These are phyloP conservation scores for Lachancea sp. DNA, from an alignment of 805 yeast species.

Conservation along the genomic window DNA sequence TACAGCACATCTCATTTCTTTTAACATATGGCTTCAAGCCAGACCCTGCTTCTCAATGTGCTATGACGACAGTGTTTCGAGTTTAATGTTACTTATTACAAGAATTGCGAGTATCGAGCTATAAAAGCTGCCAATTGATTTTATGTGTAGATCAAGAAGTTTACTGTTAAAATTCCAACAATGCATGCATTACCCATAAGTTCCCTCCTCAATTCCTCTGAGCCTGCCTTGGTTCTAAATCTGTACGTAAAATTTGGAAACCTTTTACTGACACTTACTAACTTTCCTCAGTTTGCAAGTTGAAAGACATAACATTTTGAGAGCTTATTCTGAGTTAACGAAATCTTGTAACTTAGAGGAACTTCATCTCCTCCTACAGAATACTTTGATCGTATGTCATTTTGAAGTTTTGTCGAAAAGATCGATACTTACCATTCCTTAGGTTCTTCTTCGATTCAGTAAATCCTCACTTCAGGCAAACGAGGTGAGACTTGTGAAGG, in stretches of 20 bases:
- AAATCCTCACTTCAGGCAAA: neutral
- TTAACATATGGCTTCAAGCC: neutral
- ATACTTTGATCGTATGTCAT: slow-evolving; percentile 10
- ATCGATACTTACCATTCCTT: neutral
- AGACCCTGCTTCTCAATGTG: too few species aligned
- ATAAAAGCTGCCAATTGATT: too few species aligned
- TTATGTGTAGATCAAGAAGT: too few species aligned
- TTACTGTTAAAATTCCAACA: too few species aligned
- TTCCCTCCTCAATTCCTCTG: slow-evolving; percentile 16
- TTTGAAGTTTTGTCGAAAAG: slow-evolving; percentile 11
- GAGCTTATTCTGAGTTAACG: neutral
- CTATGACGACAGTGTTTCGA: too few species aligned
- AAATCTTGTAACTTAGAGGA: neutral
- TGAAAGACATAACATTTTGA: neutral
- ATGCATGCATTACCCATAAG: slow-evolving; percentile 20
- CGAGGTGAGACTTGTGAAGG: neutral
- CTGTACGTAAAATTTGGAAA: neutral
- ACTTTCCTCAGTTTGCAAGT: neutral
- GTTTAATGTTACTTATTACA: too few species aligned
- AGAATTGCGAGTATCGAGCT: too few species aligned
- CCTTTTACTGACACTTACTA: neutral
- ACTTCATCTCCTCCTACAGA: neutral
- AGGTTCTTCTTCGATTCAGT: neutral
- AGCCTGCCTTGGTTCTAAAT: slow-evolving; percentile 4
- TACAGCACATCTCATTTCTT: neutral